These are phyloP conservation scores for Phytopythium helicoides DNA, from an alignment of 352 stramenopile genomes.

Conservation along the genomic window DNA sequence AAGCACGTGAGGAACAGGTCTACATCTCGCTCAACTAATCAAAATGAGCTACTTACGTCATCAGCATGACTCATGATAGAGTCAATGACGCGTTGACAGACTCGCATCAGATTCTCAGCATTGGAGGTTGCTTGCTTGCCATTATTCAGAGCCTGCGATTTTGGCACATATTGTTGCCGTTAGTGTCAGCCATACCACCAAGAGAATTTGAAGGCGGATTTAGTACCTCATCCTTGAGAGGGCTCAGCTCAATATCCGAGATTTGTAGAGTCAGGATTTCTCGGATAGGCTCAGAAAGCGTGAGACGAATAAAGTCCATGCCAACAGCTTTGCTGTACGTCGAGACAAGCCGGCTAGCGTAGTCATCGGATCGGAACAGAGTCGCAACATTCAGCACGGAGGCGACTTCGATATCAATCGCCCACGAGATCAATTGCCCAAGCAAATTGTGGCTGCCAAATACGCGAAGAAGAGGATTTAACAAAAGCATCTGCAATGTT, in stretches of 20 bases:
- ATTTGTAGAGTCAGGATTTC: slow-evolving; percentile 63
- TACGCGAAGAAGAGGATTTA: slow-evolving; percentile 60
- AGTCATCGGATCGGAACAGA: slow-evolving; percentile 78
- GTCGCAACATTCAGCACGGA: slow-evolving; percentile 74
- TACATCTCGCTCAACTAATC: not conserved
- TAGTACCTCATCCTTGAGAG: slow-evolving; percentile 47
- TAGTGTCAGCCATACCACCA: too few relatives aligned
- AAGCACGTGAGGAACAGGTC: too few relatives aligned
- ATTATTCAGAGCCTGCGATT: slow-evolving; percentile 23
- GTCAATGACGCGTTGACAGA: slow-evolving; percentile 82
- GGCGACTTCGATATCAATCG: slow-evolving; percentile 73
- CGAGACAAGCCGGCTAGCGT: slow-evolving; percentile 65
- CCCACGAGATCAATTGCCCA: slow-evolving; percentile 64
- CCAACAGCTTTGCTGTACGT: slow-evolving; percentile 77
- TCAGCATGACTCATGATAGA: slow-evolving; percentile 69
- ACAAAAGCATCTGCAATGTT: slow-evolving; percentile 41
- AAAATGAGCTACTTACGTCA: slow-evolving; percentile 16
- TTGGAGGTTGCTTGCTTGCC: slow-evolving; percentile 38
- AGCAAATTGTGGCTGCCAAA: slow-evolving; percentile 62
- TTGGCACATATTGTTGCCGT: too few relatives aligned
- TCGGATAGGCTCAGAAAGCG: slow-evolving; percentile 58
- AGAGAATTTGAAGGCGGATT: too few relatives aligned
- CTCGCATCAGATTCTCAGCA: slow-evolving; percentile 77
- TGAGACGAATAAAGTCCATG: slow-evolving; percentile 63
- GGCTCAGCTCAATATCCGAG: slow-evolving; percentile 74